A percentile compares a stretch with the other conserved stretches of the same genome.
These are phyloP conservation scores for Didymella sp. DNA, from an alignment of 2,329 filamentous ascomycete genomes.

Conservation along the genomic window DNA sequence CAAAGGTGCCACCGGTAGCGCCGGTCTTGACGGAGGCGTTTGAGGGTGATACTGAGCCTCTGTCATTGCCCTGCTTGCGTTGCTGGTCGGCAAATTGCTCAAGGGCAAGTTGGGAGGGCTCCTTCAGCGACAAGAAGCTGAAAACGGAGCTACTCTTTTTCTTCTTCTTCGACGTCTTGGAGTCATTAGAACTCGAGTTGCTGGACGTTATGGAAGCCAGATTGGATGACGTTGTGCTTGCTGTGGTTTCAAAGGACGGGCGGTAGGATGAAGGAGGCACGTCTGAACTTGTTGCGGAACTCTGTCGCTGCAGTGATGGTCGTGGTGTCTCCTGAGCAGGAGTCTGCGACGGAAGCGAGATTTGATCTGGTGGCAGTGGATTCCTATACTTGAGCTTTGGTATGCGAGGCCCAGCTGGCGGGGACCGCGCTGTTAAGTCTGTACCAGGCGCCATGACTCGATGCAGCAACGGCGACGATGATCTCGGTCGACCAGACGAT, in stretches of 20 bases:
- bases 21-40: slow-evolving; percentile 17
- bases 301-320: slow-evolving; percentile 9
- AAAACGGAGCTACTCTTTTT: slow-evolving; percentile 50
- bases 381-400: slow-evolving; percentile 48
- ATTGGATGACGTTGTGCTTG: slow-evolving; percentile 38
- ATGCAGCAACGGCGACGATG: slow-evolving; percentile 33
- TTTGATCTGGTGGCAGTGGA: slow-evolving; percentile 34
- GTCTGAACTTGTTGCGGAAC: slow-evolving; percentile 14
- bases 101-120: slow-evolving; percentile 57
- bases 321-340: slow-evolving; percentile 17
- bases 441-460: slow-evolving; percentile 37
- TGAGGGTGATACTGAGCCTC: slow-evolving; percentile 27
- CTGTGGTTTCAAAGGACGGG: slow-evolving; percentile 29
- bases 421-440: slow-evolving; percentile 37
- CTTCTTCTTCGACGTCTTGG: slow-evolving; percentile 42
- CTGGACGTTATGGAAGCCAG: slow-evolving; percentile 42
- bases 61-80: slow-evolving; percentile 48
- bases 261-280: slow-evolving; percentile 9
- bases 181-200: slow-evolving; percentile 36
- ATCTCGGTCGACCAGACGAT: slow-evolving; percentile 32
- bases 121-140: slow-evolving; percentile 57
- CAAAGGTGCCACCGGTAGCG: slow-evolving; percentile 33
- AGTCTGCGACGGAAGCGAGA: slow-evolving; percentile 20
- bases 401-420: slow-evolving; percentile 35
- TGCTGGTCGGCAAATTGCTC: slow-evolving; percentile 56